phyloP scores from a whole-genome alignment of 2,329 filamentous ascomycete species.

The Botrytis aclada region DNA sequence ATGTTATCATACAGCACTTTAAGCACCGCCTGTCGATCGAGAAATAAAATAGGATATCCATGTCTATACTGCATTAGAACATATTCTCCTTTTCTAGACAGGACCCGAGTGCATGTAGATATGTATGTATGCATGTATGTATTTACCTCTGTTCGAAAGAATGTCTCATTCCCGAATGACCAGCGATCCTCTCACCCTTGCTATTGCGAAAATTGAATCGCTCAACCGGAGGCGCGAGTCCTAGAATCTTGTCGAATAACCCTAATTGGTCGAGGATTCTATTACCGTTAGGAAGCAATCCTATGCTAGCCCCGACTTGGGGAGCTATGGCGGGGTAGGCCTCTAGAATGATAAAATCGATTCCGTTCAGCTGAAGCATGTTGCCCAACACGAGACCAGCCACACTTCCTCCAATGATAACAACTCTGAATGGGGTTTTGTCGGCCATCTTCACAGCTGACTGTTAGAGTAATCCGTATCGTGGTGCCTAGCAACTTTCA shows the following conservation, averaged over 20 bases:
- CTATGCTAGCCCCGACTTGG: conserved; percentile 48
- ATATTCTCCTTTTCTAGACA: not conserved
- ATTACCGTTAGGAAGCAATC: conserved; percentile 43
- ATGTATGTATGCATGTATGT: not conserved
- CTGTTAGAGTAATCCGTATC: not conserved
- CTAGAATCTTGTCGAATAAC: conserved; percentile 26
- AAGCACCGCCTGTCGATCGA: conserved; percentile 41
- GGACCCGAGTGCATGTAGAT: too few species aligned
- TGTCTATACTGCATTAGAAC: conserved; percentile 9
- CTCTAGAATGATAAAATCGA: conserved; percentile 52
- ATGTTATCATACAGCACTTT: conserved; percentile 36
- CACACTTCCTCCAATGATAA: conserved; percentile 51
- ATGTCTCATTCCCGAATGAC: conserved; percentile 2
- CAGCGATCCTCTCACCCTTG: not conserved
- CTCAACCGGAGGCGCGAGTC: conserved; percentile 14
- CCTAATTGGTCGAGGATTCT: conserved; percentile 52
- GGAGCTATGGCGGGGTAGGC: conserved; percentile 43
- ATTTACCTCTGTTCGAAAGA: conserved; percentile 6
- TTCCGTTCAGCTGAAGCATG: conserved; percentile 44
- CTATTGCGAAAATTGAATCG: conserved; percentile 4
- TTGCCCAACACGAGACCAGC: conserved; percentile 47
- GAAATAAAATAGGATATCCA: conserved; percentile 22
- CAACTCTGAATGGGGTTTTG: conserved; percentile 33
- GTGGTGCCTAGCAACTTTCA: too few species aligned
- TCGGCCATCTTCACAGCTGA: conserved; percentile 1